These are phyloP conservation scores for Huntiella moniliformis DNA, from an alignment of 2,329 filamentous ascomycete species.

Conservation along the genomic window DNA sequence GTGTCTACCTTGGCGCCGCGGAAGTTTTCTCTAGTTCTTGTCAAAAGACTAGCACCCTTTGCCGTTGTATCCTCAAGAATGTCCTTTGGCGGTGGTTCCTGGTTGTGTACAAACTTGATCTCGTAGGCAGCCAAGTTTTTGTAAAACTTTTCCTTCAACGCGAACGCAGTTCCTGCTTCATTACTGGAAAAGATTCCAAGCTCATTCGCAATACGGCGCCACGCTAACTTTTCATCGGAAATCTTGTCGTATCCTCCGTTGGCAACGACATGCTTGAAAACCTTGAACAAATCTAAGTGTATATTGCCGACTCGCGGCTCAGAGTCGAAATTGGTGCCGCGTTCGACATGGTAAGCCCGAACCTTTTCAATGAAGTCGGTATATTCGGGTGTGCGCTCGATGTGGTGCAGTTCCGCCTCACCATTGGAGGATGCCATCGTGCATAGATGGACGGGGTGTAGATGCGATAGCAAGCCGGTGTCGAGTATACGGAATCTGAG, in stretches of 20 bases:
- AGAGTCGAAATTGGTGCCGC: conserved; percentile 60
- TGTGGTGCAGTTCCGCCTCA: conserved; percentile 24
- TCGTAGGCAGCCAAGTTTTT: conserved; percentile 78
- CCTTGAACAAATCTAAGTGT: conserved; percentile 56
- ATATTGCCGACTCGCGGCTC: conserved; percentile 65
- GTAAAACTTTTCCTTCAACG: conserved; percentile 76
- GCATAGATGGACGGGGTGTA: conserved; percentile 1
- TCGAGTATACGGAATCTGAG: background rate
- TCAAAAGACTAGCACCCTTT: conserved; percentile 64
- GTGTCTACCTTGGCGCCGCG: conserved; percentile 27
- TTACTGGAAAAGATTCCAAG: conserved; percentile 59
- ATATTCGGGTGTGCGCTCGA: conserved; percentile 51
- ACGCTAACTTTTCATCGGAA: conserved; percentile 66
- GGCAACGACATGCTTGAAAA: conserved; percentile 59
- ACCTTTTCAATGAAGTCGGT: conserved; percentile 60
- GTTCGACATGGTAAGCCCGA: conserved; percentile 54
- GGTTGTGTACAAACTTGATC: conserved; percentile 56
- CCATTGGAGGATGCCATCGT: conserved; percentile 19
- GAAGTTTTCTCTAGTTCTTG: conserved; percentile 62
- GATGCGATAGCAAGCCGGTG: background rate
- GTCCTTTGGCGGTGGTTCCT: conserved; percentile 70
- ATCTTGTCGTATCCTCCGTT: conserved; percentile 76
- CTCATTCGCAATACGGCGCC: conserved; percentile 61
- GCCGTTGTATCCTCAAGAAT: conserved; percentile 77
- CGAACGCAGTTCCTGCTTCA: conserved; percentile 66